A percentile compares a stretch with the other conserved stretches of the same genome.
Conservation (phyloP, 2,329 filamentous ascomycete species). For the Neofusicoccum parvum region DNA sequence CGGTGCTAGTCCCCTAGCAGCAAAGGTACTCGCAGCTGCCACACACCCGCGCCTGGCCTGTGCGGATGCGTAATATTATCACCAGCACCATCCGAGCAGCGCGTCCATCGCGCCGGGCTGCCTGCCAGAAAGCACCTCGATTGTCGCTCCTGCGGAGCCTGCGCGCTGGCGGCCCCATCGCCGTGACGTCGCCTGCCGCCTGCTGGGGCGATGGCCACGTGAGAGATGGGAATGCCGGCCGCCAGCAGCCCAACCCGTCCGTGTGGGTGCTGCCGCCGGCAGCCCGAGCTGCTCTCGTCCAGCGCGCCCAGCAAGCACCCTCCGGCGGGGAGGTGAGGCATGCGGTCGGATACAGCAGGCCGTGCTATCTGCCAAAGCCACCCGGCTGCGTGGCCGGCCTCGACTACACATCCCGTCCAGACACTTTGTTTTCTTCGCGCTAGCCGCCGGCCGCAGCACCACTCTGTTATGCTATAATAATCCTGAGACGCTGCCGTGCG, state of each 20-base stretch:
- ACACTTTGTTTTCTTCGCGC: too few species aligned
- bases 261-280: not conserved
- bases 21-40: constrained; percentile 5
- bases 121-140: constrained; percentile 6
- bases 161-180: constrained; percentile 8
- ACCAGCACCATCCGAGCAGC: not conserved
- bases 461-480: constrained; percentile 1
- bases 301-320: too few species aligned
- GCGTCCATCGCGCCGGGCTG: not conserved
- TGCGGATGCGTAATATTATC: constrained; percentile 13
- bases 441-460: too few species aligned
- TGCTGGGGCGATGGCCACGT: not conserved
- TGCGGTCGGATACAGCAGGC: too few species aligned
- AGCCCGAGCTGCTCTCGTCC: too few species aligned
- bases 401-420: too few species aligned
- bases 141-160: constrained; percentile 8
- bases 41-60: constrained; percentile 2
- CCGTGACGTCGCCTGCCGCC: constrained; percentile 11
- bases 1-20: not conserved
- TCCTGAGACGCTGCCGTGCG: constrained; percentile 18
- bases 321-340: too few species aligned
- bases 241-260: not conserved
- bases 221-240: constrained; percentile 2
- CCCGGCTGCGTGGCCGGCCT: too few species aligned
- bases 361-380: too few species aligned